Evolutionary conservation across 1,139 yeast genomes (phyloP).

Genomic region (Zygosaccharomyces pseudobailii): DNA sequence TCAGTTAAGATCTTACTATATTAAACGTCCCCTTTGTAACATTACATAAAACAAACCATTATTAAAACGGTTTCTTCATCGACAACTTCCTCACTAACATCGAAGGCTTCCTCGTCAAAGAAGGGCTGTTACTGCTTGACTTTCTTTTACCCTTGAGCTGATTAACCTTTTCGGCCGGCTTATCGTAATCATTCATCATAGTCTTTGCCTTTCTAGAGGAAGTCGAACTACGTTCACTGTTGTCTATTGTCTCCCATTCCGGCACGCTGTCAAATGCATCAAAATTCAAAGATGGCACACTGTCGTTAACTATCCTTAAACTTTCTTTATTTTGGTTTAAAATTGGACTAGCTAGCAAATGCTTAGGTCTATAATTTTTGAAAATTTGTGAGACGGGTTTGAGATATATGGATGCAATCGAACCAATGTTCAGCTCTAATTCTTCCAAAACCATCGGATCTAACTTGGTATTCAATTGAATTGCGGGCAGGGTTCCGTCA

Average conservation of each 20-base stretch:
- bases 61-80: conserved; percentile 16
- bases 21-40: conserved; percentile 10
- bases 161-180: conserved; percentile 36
- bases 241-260: conserved; percentile 15
- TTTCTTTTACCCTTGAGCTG: conserved; percentile 32
- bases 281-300: conserved; percentile 5
- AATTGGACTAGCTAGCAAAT: conserved; percentile 60
- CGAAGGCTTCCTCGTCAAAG: conserved; percentile 34
- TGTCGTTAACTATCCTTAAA: conserved; percentile 14
- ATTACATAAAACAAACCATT: conserved; percentile 1
- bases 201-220: conserved; percentile 19
- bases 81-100: conserved; percentile 27
- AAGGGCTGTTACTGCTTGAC: conserved; percentile 29
- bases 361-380: conserved; percentile 54
- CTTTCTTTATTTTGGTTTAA: conserved; percentile 32
- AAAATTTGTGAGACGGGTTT: conserved; percentile 81
- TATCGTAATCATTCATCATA: conserved; percentile 37
- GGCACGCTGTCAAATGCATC: conserved; percentile 11
- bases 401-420: conserved; percentile 76
- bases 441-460: conserved; percentile 74
- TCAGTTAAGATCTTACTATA: conserved; percentile 33
- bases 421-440: conserved; percentile 74
- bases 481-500: conserved; percentile 56
- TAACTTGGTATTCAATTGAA: conserved; percentile 65
- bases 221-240: conserved; percentile 5